A percentile compares a stretch with the other conserved stretches of the same genome.
phyloP scores from a whole-genome alignment of 352 stramenopile genomes.

The Pythium aquatile region DNA sequence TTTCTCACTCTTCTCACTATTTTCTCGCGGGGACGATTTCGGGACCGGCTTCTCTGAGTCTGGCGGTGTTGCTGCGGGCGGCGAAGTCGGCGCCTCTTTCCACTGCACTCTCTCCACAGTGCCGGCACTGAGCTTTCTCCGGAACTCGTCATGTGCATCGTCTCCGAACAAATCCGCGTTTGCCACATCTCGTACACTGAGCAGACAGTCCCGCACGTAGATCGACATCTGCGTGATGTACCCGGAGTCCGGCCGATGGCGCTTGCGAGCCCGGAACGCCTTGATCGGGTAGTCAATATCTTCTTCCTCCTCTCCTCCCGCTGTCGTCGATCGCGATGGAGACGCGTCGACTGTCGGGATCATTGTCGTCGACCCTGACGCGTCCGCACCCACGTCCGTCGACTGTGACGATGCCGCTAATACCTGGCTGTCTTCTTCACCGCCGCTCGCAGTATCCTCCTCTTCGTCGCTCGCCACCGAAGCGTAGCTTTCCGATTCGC shows the following conservation, averaged over 20 bases:
- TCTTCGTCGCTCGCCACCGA: conserved; percentile 69
- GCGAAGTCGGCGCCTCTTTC: conserved; percentile 56
- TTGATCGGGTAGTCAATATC: conserved; percentile 64
- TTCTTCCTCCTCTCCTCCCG: conserved; percentile 23
- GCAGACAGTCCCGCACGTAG: conserved; percentile 77
- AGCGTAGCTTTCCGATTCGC: conserved; percentile 73
- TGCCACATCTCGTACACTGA: conserved; percentile 66
- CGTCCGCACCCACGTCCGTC: not conserved
- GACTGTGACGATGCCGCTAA: conserved; percentile 2
- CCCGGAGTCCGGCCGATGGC: conserved; percentile 74
- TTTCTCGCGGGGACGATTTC: conserved; percentile 14
- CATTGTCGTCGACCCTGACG: not conserved
- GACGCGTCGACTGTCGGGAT: not conserved
- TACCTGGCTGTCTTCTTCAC: conserved; percentile 32
- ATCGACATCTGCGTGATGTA: conserved; percentile 88
- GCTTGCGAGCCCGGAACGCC: conserved; percentile 67
- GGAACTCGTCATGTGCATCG: conserved; percentile 69
- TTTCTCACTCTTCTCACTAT: conserved; percentile 17
- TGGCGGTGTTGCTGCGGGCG: conserved; percentile 6
- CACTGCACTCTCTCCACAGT: conserved; percentile 74
- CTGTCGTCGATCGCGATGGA: conserved; percentile 1
- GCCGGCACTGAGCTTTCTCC: conserved; percentile 55
- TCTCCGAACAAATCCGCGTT: conserved; percentile 49
- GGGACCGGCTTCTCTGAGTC: conserved; percentile 29
- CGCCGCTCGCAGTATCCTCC: conserved; percentile 31